phyloP scores from a whole-genome alignment of 169 alveolate genomes.

The Plasmodium yoelii region DNA sequence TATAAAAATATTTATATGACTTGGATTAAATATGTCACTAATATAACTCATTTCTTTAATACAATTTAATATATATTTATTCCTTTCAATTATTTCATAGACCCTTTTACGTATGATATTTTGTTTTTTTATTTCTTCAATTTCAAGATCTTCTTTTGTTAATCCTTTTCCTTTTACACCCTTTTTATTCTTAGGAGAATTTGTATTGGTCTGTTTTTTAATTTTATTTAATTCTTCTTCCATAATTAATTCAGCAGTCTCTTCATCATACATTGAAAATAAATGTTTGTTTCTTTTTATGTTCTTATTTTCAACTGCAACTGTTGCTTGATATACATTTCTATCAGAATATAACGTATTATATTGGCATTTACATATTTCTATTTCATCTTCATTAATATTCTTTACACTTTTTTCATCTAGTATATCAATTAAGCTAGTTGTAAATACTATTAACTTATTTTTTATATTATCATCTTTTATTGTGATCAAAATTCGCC shows the following conservation, averaged over 20 bases:
- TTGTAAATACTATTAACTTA: slow-evolving; percentile 25
- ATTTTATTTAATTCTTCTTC: slow-evolving; percentile 56
- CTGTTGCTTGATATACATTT: slow-evolving; percentile 73
- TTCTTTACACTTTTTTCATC: slow-evolving; percentile 58
- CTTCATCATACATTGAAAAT: slow-evolving; percentile 60
- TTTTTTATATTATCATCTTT: slow-evolving; percentile 11
- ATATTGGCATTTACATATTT: slow-evolving; percentile 72
- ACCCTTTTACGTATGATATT: slow-evolving; percentile 35
- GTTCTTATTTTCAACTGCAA: slow-evolving; percentile 57
- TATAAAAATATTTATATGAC: slow-evolving; percentile 55
- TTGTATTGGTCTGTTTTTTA: slow-evolving; percentile 5
- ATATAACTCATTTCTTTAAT: slow-evolving; percentile 56
- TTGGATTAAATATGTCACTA: slow-evolving; percentile 34
- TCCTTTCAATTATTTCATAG: slow-evolving; percentile 45
- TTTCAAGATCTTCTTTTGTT: slow-evolving; percentile 74
- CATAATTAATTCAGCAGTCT: slow-evolving; percentile 74
- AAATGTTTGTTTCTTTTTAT: slow-evolving; percentile 62
- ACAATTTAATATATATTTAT: slow-evolving; percentile 66
- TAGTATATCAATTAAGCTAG: slow-evolving; percentile 50
- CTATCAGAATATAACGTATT: slow-evolving; percentile 41
- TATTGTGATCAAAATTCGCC: neutral
- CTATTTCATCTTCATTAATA: slow-evolving; percentile 57
- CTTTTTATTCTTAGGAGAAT: slow-evolving; percentile 32
- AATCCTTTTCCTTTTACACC: slow-evolving; percentile 23
- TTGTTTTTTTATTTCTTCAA: slow-evolving; percentile 69